Conservation (phyloP, 768 basidiomycete genomes). For the Tulasnella sp. region DNA sequence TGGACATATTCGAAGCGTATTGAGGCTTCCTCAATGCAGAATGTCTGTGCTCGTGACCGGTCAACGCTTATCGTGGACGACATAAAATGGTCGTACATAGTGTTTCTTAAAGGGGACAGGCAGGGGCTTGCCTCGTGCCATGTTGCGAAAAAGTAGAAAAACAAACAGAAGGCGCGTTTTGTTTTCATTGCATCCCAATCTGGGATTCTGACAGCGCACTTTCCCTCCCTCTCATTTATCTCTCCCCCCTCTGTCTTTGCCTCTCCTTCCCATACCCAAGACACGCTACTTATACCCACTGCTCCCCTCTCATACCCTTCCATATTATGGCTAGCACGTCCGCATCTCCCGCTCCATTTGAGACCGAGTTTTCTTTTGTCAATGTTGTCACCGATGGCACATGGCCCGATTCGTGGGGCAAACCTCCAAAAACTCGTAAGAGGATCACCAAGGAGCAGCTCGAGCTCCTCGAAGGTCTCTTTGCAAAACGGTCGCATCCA, state of each 20-base stretch:
- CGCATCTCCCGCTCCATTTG: conserved; percentile 19
- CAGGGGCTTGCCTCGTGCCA: background rate
- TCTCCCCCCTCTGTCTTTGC: conserved; percentile 10
- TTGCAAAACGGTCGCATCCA: conserved; percentile 17
- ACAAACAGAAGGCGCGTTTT: background rate
- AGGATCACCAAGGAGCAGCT: conserved; percentile 29
- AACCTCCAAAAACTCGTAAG: conserved; percentile 27
- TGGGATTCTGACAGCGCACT: conserved; percentile 9
- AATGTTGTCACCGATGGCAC: conserved; percentile 23
- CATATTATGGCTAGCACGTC: conserved; percentile 5
- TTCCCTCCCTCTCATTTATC: conserved; percentile 14
- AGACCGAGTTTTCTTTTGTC: conserved; percentile 24
- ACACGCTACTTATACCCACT: background rate
- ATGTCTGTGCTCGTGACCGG: background rate
- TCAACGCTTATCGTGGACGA: background rate
- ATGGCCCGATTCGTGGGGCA: conserved; percentile 27
- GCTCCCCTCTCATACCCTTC: conserved; percentile 5
- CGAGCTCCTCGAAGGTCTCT: conserved; percentile 24
- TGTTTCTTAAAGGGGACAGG: background rate
- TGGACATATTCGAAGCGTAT: background rate
- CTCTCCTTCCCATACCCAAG: background rate
- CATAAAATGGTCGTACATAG: background rate
- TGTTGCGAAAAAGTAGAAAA: background rate
- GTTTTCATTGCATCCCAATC: conserved; percentile 8
- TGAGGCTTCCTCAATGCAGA: background rate